Percentiles rank a stretch among this genome's conserved stretches.
These are phyloP conservation scores for Dicorynia guianensis DNA, from an alignment of 306 rosid genomes.

Conservation along the genomic window DNA sequence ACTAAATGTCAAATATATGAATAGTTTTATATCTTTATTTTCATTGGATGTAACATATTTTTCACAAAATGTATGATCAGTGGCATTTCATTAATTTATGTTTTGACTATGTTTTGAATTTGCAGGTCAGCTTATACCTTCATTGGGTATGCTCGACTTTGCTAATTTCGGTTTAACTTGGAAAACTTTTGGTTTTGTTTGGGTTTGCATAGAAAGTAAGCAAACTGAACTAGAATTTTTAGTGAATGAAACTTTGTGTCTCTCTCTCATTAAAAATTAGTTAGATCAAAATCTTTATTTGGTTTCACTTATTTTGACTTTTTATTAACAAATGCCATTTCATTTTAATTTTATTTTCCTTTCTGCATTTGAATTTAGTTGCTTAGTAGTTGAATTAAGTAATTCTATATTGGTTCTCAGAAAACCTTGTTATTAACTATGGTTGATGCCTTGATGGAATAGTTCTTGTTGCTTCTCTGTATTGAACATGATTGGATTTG, in stretches of 20 bases:
- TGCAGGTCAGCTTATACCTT: slow-evolving; percentile 43
- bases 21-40: not conserved
- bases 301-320: slow-evolving; percentile 6
- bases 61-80: not conserved
- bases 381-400: not conserved
- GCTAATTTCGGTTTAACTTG: slow-evolving; percentile 16
- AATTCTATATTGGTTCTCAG: not conserved
- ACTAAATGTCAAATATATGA: not conserved
- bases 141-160: slow-evolving; percentile 40
- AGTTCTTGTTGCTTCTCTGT: not conserved
- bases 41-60: not conserved
- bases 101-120: slow-evolving; percentile 33
- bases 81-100: slow-evolving; percentile 5
- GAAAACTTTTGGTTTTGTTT: not conserved
- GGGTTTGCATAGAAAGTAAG: slow-evolving; percentile 27
- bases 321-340: not conserved
- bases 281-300: not conserved
- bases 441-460: not conserved
- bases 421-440: not conserved
- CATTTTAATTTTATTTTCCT: not conserved
- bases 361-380: not conserved
- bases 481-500: not conserved
- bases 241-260: not conserved
- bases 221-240: slow-evolving; percentile 6
- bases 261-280: no score